phyloP scores from a whole-genome alignment of 129 eudicot species.

The Ambrosia trifida region DNA sequence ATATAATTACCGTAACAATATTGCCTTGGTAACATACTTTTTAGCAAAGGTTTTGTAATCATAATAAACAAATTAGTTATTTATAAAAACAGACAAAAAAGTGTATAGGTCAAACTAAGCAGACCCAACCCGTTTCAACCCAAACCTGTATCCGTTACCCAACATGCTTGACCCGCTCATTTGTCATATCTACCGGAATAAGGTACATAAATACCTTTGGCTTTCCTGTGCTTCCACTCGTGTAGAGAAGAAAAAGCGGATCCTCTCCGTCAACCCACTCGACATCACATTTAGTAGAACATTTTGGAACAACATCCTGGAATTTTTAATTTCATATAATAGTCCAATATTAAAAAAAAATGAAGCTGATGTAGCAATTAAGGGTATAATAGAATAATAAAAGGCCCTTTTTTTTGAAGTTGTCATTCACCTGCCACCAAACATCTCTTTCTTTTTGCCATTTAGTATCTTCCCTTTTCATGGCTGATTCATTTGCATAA shows the following conservation, averaged over 20 bases:
- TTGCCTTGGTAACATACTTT: background rate
- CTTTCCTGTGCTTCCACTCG: constrained; percentile 99
- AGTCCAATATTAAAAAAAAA: background rate
- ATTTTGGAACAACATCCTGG: constrained; percentile 79
- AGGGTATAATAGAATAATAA: background rate
- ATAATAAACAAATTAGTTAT: background rate
- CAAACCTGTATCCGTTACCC: background rate
- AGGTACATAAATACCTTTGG: constrained; percentile 68
- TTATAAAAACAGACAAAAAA: background rate
- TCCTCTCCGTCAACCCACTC: constrained; percentile 98
- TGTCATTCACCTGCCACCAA: constrained; percentile 92
- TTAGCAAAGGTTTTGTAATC: background rate
- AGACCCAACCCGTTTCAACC: background rate
- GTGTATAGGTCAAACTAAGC: background rate
- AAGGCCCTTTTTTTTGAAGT: background rate
- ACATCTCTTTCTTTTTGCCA: constrained; percentile 81
- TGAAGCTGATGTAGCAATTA: background rate
- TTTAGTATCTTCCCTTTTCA: constrained; percentile 80
- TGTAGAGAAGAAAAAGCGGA: constrained; percentile 93
- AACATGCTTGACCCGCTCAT: background rate
- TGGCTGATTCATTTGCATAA: constrained; percentile 77
- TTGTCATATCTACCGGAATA: background rate
- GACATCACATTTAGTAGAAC: constrained; percentile 69
- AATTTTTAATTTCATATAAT: constrained; percentile 4
- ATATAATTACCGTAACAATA: background rate